Evolutionary conservation across 805 yeast genomes (phyloP).

Genomic region (Lipomyces orientalis): DNA sequence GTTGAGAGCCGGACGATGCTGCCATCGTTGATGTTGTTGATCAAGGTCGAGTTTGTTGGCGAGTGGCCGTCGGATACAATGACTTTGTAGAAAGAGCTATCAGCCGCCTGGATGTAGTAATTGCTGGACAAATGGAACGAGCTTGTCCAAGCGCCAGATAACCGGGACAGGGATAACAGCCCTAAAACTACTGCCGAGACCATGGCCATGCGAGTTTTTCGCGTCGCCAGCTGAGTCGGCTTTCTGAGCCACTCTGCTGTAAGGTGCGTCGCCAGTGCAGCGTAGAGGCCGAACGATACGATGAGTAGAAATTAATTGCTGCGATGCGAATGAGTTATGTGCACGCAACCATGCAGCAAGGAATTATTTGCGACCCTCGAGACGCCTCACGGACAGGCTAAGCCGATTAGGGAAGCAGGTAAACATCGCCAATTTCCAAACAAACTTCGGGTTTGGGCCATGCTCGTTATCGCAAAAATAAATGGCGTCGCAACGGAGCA

Average conservation of each 20-base stretch:
- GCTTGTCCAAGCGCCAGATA: constrained; percentile 21
- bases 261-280: too few relatives aligned
- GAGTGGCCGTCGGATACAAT: neutral
- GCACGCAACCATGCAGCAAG: too few relatives aligned
- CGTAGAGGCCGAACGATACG: too few relatives aligned
- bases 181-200: neutral
- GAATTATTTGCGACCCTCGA: too few relatives aligned
- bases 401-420: too few relatives aligned
- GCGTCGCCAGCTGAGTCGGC: neutral
- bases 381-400: too few relatives aligned
- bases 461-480: too few relatives aligned
- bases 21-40: constrained; percentile 14
- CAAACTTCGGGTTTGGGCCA: too few relatives aligned
- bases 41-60: constrained; percentile 17
- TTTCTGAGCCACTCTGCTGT: neutral
- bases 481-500: too few relatives aligned
- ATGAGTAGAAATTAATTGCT: too few relatives aligned
- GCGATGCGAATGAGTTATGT: too few relatives aligned
- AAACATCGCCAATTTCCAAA: too few relatives aligned
- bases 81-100: constrained; percentile 23
- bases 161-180: neutral
- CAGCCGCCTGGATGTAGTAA: constrained; percentile 28
- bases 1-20: constrained; percentile 37
- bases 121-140: constrained; percentile 26
- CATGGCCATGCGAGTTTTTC: neutral